Base-by-base conservation (phyloP, 495 filamentous ascomycete species). In the Penicillium goetzii region DNA sequence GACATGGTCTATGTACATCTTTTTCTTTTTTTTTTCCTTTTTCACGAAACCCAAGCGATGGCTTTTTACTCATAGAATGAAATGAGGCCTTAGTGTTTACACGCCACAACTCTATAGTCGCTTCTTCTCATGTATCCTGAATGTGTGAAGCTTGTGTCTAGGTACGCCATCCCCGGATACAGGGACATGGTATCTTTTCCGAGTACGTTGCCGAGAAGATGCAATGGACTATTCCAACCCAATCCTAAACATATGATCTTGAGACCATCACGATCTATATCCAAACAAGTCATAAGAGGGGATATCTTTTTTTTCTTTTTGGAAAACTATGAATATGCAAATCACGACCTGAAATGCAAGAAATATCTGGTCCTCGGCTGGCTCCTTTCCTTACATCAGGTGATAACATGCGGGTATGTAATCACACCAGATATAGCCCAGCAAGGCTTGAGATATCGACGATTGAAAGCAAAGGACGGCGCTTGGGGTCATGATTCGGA, bases 401-500 rank as follows among this genome's bases (percentile, higher is more conserved):
- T 59, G 36, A 68, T 64, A 60, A 58, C 59, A 59, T 60, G 58
- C 54, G 43, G 43, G 28, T 60, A 33, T 53, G 68, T 62, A 66
- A 66, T 73, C 54, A 67, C 65, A 30, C 5, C 25, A 55, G 19
- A 36, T 36, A 10, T 25, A 33, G 52, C 32, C 52, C 52, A 5
- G 19, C 15, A 36, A 4, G 30, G 67, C 66, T 66, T 58, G 63
- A 66, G 61, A 70, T 58, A 71, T 67, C 61, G 60, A 64, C 55
- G 68, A 67, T 58, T 54, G 33, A 68, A 70, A 70, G 54, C 56
- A 68, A 62, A 72, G 67, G 67, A 76, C 71, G 72, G 71, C 70
- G 75, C 66, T 76, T 64, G 65, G 69, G 70, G 68, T 72, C 76
- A 77, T 73, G 70, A 73, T 74, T 70, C 68, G 60, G 65, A 65